Evolutionary conservation across 176 grass and related monocot species (phyloP), one percentile per base, ranked within the genome.

Genomic region (Cymbopogon citratus): DNA sequence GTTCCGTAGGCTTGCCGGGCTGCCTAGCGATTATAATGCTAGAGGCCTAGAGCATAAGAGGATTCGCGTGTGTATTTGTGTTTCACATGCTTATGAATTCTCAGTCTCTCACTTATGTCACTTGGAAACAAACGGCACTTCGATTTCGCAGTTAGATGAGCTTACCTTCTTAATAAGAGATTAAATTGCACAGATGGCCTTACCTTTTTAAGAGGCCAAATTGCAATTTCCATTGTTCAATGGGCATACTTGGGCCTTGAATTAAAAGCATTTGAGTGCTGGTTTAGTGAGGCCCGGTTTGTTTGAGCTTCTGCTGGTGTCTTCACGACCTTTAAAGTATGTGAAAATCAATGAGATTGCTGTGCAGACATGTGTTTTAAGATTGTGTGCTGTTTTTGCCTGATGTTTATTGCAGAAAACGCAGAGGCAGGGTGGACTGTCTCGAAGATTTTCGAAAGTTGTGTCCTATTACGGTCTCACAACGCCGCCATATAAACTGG

Each of bases 401-500:
- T 65, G 38, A 66, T 74, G 25, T 75, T 73, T 68, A 36, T 84
- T 81, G 78, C 87, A 86, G 82, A 77, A 9, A 40, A 48, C 26
- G 21, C 26, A 45, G 60, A 80, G 66, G 72, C 77, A 89, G 61
- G 41, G 68, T 36, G 72, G 16, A 16, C 63, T 49, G 1, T 60
- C 86, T 56, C 81, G 70, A 81, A 87, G 80, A 71, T 60, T 36
- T 67, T 80, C 82, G 2, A 80, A 91, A 78, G 62, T 95, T 27
- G 71, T 85, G 44, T 87, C 85, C 54, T 98, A 87, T 77, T 93
- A 95, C 61, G 82, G 82, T 31, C 89, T 95, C 72, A 95, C 95
- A 21, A 98, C 87, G 1, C 88, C 89, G 1, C 95, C 95, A 36
- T 95, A 95, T 61, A 85, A 98, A 68, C 85, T 92, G 60, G 95